A percentile compares a stretch with the other conserved stretches of the same genome.
phyloP scores from a whole-genome alignment of 345 rosid genomes.

The Bretschneidera sinensis region DNA sequence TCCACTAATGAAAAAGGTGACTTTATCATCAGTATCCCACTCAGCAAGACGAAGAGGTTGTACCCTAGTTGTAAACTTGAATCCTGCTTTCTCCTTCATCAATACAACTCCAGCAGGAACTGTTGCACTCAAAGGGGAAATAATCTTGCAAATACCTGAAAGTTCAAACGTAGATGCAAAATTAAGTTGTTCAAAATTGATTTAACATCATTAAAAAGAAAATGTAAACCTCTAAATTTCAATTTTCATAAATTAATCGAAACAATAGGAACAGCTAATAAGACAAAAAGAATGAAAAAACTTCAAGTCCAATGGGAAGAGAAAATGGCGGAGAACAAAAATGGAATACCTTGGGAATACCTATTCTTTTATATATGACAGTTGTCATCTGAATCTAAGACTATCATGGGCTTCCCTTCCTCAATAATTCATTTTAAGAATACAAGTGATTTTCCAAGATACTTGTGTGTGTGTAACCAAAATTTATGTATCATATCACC shows the following conservation, averaged over 20 bases:
- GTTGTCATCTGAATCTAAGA: too few relatives aligned
- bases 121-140: constrained; percentile 77
- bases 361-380: too few relatives aligned
- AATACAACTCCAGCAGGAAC: constrained; percentile 94
- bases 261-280: not conserved
- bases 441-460: too few relatives aligned
- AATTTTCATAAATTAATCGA: not conserved
- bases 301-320: not conserved
- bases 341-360: too few relatives aligned
- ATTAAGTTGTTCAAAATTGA: not conserved
- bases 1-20: constrained; percentile 99
- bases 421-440: not conserved
- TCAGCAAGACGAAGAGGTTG: constrained; percentile 98
- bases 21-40: constrained; percentile 90
- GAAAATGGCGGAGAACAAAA: too few relatives aligned
- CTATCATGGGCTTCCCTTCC: not conserved
- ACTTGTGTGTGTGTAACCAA: too few relatives aligned
- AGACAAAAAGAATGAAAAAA: not conserved
- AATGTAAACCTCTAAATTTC: not conserved
- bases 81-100: constrained; percentile 81
- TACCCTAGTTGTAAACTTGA: constrained; percentile 95
- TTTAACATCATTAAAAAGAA: too few relatives aligned
- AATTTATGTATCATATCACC: too few relatives aligned
- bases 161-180: constrained; percentile 5
- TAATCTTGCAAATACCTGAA: constrained; percentile 91